Conservation (phyloP, 768 basidiomycete genomes). For the Tricholoma flavovirens region DNA sequence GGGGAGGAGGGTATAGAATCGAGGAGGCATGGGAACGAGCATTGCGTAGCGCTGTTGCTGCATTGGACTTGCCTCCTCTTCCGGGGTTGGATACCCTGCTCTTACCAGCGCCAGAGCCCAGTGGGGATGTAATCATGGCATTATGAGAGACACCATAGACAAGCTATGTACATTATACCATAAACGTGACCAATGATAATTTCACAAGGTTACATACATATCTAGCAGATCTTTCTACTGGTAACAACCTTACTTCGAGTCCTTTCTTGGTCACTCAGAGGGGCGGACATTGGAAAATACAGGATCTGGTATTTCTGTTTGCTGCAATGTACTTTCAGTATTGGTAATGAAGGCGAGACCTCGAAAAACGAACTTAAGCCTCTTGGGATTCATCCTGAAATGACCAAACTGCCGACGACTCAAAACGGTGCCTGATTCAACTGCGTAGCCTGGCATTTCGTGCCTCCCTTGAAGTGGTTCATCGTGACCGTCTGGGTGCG, state of each 20-base stretch:
- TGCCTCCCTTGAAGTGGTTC: background rate
- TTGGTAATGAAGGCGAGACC: background rate
- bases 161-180: background rate
- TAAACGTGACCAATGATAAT: background rate
- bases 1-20: constrained; percentile 75
- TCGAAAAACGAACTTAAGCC: constrained; percentile 11
- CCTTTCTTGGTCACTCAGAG: constrained; percentile 52
- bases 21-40: constrained; percentile 87
- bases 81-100: constrained; percentile 23
- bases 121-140: constrained; percentile 44
- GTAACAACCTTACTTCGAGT: constrained; percentile 43
- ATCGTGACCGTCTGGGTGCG: background rate
- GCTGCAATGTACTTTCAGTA: constrained; percentile 24
- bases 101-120: constrained; percentile 19
- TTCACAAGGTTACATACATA: background rate
- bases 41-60: constrained; percentile 65
- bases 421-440: background rate
- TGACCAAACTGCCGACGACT: constrained; percentile 6
- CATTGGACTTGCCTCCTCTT: constrained; percentile 56
- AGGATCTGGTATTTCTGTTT: constrained; percentile 73
- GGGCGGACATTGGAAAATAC: constrained; percentile 67
- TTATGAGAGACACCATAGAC: constrained; percentile 22
- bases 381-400: constrained; percentile 14
- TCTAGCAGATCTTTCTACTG: constrained; percentile 37
- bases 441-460: background rate